Conservation (phyloP, 768 basidiomycete species). For the Coprinopsis marcescibilis region DNA sequence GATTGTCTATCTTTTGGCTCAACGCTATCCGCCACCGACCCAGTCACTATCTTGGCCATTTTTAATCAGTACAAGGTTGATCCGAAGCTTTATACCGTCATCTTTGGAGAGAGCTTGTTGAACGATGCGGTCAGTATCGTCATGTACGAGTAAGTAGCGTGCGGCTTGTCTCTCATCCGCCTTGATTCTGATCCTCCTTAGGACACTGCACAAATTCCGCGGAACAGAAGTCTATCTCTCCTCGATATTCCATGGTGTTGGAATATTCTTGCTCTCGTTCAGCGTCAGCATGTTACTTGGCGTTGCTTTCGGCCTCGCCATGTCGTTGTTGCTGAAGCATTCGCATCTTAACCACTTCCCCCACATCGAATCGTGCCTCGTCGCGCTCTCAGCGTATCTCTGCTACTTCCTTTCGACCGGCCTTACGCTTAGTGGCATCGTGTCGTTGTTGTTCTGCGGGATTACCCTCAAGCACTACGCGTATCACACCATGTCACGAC, state of each 20-base stretch:
- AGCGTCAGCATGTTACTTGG: slow-evolving; percentile 92
- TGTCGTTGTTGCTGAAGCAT: slow-evolving; percentile 92
- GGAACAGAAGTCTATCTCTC: slow-evolving; percentile 80
- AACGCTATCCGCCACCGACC: slow-evolving; percentile 95
- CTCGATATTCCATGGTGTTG: slow-evolving; percentile 93
- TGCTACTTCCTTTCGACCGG: slow-evolving; percentile 99
- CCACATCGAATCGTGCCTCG: slow-evolving; percentile 95
- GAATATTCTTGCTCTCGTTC: slow-evolving; percentile 95
- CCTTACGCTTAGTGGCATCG: slow-evolving; percentile 90
- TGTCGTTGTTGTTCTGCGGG: slow-evolving; percentile 95
- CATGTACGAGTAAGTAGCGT: slow-evolving; percentile 90
- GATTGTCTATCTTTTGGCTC: slow-evolving; percentile 97
- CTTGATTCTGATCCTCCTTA: slow-evolving; percentile 23
- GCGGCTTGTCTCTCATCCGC: not conserved
- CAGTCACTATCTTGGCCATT: slow-evolving; percentile 95
- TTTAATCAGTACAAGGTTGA: slow-evolving; percentile 99
- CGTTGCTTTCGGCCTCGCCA: slow-evolving; percentile 83
- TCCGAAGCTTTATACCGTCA: slow-evolving; percentile 94
- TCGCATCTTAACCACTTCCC: slow-evolving; percentile 82
- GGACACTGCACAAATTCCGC: slow-evolving; percentile 89
- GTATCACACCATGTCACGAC: slow-evolving; percentile 98
- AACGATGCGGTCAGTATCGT: slow-evolving; percentile 99
- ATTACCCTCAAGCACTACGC: slow-evolving; percentile 99
- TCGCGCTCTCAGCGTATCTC: slow-evolving; percentile 90
- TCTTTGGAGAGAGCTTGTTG: slow-evolving; percentile 93